Conservation (phyloP, 192 early-diverging fungal genomes). For the Cladochytrium replicatum region DNA sequence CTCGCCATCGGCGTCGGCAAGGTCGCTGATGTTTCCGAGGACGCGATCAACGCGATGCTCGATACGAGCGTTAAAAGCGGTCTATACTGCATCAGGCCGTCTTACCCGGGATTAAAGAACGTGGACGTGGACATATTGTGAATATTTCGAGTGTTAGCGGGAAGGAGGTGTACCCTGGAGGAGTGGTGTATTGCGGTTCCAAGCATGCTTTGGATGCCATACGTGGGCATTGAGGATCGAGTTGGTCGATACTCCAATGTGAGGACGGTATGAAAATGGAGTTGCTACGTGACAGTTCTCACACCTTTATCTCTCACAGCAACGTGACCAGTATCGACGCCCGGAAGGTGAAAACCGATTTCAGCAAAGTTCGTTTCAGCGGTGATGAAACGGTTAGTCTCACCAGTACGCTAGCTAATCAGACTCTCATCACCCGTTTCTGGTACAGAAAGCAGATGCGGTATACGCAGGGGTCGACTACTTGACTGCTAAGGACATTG, state of each 20-base stretch:
- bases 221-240: slow-evolving; percentile 64
- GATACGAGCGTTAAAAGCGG: slow-evolving; percentile 88
- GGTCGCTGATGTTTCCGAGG: slow-evolving; percentile 47
- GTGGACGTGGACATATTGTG: slow-evolving; percentile 66
- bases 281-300: too few species aligned
- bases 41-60: slow-evolving; percentile 66
- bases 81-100: slow-evolving; percentile 67
- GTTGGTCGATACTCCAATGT: slow-evolving; percentile 59
- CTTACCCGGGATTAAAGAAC: slow-evolving; percentile 62
- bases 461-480: slow-evolving; percentile 75
- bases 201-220: slow-evolving; percentile 80
- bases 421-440: too few species aligned
- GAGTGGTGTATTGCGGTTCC: too few species aligned
- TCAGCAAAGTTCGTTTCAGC: slow-evolving; percentile 72
- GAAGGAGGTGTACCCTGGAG: too few species aligned
- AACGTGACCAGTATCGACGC: slow-evolving; percentile 70
- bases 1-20: slow-evolving; percentile 63
- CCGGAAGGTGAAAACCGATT: slow-evolving; percentile 85
- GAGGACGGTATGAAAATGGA: too few species aligned
- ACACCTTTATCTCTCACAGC: too few species aligned
- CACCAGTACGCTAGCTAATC: too few species aligned
- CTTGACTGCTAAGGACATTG: slow-evolving; percentile 60
- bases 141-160: slow-evolving; percentile 77
- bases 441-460: slow-evolving; percentile 12
- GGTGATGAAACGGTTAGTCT: slow-evolving; percentile 34